These are phyloP conservation scores for Magnolia kwangsiensis DNA, from an alignment of 164 flowering plant genomes.

Conservation along the genomic window DNA sequence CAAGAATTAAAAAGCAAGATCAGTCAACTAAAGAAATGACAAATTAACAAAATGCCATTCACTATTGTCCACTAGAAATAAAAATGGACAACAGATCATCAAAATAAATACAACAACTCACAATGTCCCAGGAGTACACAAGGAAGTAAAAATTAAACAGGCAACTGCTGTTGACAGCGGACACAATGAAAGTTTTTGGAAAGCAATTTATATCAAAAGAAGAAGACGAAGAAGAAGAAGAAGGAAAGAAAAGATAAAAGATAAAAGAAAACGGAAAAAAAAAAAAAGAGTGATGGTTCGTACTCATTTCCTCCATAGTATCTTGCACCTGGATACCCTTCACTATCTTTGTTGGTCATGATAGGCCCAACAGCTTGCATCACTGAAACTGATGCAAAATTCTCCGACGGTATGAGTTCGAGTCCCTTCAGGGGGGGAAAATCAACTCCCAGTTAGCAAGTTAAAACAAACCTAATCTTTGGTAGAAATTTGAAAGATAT, in stretches of 20 bases:
- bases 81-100: neutral
- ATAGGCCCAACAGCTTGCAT: slow-evolving; percentile 99
- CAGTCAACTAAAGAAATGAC: neutral
- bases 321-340: slow-evolving; percentile 99
- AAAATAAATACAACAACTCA: neutral
- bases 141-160: too few species aligned
- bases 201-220: too few species aligned
- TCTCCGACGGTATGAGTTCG: slow-evolving; percentile 97
- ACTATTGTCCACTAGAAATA: too few species aligned
- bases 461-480: neutral
- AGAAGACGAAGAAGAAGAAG: too few species aligned
- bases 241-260: too few species aligned
- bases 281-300: slow-evolving; percentile 13
- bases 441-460: neutral
- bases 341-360: slow-evolving; percentile 99
- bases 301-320: slow-evolving; percentile 99
- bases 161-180: too few species aligned
- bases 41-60: neutral
- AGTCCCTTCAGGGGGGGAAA: slow-evolving; percentile 55
- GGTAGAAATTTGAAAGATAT: neutral
- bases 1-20: neutral
- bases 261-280: too few species aligned
- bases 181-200: too few species aligned
- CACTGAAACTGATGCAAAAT: slow-evolving; percentile 91
- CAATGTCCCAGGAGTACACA: neutral